Conservation (phyloP, 148 eudicot genomes). For the Pouteria glomerata region DNA sequence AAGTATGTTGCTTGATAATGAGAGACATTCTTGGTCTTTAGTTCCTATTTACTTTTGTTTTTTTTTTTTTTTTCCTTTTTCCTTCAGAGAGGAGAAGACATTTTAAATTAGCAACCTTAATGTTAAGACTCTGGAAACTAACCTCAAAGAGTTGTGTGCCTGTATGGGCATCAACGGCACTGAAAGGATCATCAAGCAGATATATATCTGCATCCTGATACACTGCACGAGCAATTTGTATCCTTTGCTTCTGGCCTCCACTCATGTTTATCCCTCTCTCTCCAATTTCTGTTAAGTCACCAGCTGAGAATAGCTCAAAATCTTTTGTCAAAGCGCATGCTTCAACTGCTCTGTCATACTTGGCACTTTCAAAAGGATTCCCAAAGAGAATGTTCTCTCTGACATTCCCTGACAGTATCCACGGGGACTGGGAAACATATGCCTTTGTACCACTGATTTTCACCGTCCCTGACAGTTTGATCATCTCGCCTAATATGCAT, state of each 20-base stretch:
- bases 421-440: constrained; percentile 84
- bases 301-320: constrained; percentile 72
- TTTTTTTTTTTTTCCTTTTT: no score
- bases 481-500: constrained; percentile 68
- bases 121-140: background rate
- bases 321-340: constrained; percentile 78
- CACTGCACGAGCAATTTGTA: constrained; percentile 88
- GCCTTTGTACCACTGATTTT: constrained; percentile 73
- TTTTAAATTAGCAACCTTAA: background rate
- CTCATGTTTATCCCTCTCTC: constrained; percentile 92
- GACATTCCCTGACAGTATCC: constrained; percentile 78
- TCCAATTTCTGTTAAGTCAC: constrained; percentile 79
- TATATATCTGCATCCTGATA: constrained; percentile 85
- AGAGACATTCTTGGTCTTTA: background rate
- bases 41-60: background rate
- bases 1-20: background rate
- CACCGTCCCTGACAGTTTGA: constrained; percentile 50
- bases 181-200: constrained; percentile 86
- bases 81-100: background rate
- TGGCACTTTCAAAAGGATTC: constrained; percentile 44
- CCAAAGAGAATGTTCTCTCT: constrained; percentile 82
- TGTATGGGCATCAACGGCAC: constrained; percentile 92
- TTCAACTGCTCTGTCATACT: constrained; percentile 51
- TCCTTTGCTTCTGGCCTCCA: constrained; percentile 89
- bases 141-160: constrained; percentile 84